Percentiles rank a stretch among this genome's conserved stretches.
phyloP scores from a whole-genome alignment of 1,284 basidiomycete species.

The Agroathelia rolfsii region DNA sequence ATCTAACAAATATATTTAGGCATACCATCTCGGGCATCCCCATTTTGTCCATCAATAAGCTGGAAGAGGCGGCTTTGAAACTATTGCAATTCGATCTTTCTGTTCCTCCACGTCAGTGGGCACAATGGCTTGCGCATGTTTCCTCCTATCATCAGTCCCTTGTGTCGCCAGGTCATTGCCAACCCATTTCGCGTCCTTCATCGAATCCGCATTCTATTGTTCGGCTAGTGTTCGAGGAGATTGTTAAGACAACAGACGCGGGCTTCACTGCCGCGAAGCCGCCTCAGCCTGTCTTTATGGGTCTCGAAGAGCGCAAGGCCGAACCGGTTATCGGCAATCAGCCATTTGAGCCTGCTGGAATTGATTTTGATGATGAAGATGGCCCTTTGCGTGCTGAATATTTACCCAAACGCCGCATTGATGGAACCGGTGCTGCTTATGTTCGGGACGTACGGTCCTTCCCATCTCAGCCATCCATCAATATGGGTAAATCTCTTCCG shows the following conservation, averaged over 20 bases:
- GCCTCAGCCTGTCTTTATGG: slow-evolving; percentile 59
- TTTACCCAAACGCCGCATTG: slow-evolving; percentile 54
- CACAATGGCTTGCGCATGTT: slow-evolving; percentile 56
- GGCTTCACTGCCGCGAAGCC: slow-evolving; percentile 19
- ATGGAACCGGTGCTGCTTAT: slow-evolving; percentile 19
- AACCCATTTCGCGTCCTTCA: slow-evolving; percentile 72
- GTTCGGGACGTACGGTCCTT: slow-evolving; percentile 14
- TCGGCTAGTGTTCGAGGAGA: slow-evolving; percentile 58
- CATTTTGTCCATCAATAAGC: slow-evolving; percentile 52
- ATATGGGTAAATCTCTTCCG: slow-evolving; percentile 35
- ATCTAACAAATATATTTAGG: slow-evolving; percentile 31
- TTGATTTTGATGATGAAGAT: slow-evolving; percentile 59
- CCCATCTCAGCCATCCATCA: slow-evolving; percentile 19
- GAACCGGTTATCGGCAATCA: slow-evolving; percentile 37
- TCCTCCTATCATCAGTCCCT: slow-evolving; percentile 53
- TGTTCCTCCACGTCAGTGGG: slow-evolving; percentile 53
- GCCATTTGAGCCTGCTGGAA: slow-evolving; percentile 19
- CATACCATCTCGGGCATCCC: slow-evolving; percentile 70
- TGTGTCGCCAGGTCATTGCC: slow-evolving; percentile 46
- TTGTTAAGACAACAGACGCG: slow-evolving; percentile 38
- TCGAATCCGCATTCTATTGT: slow-evolving; percentile 57
- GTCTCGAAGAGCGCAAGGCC: slow-evolving; percentile 49
- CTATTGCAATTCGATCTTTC: slow-evolving; percentile 62
- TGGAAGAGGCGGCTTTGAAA: slow-evolving; percentile 62
- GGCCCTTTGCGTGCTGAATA: slow-evolving; percentile 74